Evolutionary conservation across 2,329 filamentous ascomycete genomes (phyloP).

Genomic region (Cercospora sojina): DNA sequence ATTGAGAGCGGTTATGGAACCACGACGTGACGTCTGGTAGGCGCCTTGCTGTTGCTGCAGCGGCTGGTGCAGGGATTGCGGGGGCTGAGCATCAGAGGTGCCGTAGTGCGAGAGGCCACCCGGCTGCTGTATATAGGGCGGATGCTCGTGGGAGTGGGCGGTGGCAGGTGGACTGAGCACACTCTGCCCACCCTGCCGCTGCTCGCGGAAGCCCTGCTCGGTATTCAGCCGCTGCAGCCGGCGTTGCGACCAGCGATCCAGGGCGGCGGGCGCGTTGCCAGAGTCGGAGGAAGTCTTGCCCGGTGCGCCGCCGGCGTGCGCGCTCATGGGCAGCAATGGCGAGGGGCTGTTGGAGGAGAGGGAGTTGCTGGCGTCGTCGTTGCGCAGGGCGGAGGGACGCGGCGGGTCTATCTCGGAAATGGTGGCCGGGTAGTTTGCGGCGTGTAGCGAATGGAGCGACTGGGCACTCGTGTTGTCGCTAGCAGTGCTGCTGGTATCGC

Average conservation of each 20-base stretch:
- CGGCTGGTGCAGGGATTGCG: slow-evolving; percentile 31
- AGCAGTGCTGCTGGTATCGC: slow-evolving; percentile 10
- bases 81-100: slow-evolving; percentile 32
- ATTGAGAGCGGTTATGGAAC: slow-evolving; percentile 18
- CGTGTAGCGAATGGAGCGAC: background rate
- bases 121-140: slow-evolving; percentile 15
- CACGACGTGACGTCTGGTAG: slow-evolving; percentile 29
- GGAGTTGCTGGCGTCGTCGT: slow-evolving; percentile 17
- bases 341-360: slow-evolving; percentile 19
- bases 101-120: slow-evolving; percentile 16
- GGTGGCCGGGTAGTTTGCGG: background rate
- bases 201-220: slow-evolving; percentile 42
- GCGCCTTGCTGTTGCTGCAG: slow-evolving; percentile 20
- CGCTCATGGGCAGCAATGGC: slow-evolving; percentile 34
- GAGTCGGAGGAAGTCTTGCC: slow-evolving; percentile 39
- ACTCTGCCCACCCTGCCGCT: slow-evolving; percentile 36
- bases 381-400: slow-evolving; percentile 14
- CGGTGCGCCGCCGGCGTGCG: slow-evolving; percentile 26
- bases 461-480: slow-evolving; percentile 2
- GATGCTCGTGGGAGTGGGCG: slow-evolving; percentile 21
- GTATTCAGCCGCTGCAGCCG: slow-evolving; percentile 42
- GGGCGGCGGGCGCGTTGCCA: slow-evolving; percentile 28
- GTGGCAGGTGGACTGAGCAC: slow-evolving; percentile 28
- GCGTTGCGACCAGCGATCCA: slow-evolving; percentile 41
- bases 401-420: slow-evolving; percentile 20